Conservation (phyloP, 768 basidiomycete genomes). For the Suillus hirtellus region DNA sequence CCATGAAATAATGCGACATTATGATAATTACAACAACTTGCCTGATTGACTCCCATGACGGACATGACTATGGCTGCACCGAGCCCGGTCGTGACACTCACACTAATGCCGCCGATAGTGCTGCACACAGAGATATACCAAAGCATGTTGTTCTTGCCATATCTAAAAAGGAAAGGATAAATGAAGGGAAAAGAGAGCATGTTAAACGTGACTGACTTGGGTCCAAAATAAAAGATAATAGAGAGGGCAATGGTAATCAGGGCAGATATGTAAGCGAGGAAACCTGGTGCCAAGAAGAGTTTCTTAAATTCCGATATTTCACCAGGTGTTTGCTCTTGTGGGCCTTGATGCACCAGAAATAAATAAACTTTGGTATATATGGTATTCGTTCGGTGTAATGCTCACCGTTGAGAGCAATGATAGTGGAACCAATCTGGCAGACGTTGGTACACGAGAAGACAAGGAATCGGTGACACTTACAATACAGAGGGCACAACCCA, state of each 20-base stretch:
- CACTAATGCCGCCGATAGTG: conserved; percentile 94
- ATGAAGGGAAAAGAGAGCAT: conserved; percentile 8
- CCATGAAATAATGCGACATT: conserved; percentile 1
- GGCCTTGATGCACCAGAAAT: conserved; percentile 42
- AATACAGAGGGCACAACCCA: conserved; percentile 90
- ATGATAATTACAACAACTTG: conserved; percentile 28
- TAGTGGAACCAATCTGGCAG: conserved; percentile 73
- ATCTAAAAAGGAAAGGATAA: conserved; percentile 39
- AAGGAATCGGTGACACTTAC: conserved; percentile 43
- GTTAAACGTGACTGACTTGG: conserved; percentile 48
- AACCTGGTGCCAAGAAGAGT: conserved; percentile 82
- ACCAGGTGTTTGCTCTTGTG: conserved; percentile 67
- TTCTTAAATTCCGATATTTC: conserved; percentile 66
- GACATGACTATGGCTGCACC: conserved; percentile 88
- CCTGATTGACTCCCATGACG: conserved; percentile 76
- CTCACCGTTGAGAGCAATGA: conserved; percentile 88
- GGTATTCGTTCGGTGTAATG: conserved; percentile 2
- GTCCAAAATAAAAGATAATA: conserved; percentile 84
- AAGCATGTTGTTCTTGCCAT: conserved; percentile 91
- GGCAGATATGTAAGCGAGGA: conserved; percentile 67
- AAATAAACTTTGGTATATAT: conserved; percentile 3
- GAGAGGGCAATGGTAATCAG: conserved; percentile 64
- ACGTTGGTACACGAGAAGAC: conserved; percentile 2
- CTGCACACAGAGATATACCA: conserved; percentile 95
- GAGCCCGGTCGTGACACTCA: conserved; percentile 92